Base-by-base conservation (phyloP, 768 basidiomycete genomes). In the Dacryopinax primogenitus region DNA sequence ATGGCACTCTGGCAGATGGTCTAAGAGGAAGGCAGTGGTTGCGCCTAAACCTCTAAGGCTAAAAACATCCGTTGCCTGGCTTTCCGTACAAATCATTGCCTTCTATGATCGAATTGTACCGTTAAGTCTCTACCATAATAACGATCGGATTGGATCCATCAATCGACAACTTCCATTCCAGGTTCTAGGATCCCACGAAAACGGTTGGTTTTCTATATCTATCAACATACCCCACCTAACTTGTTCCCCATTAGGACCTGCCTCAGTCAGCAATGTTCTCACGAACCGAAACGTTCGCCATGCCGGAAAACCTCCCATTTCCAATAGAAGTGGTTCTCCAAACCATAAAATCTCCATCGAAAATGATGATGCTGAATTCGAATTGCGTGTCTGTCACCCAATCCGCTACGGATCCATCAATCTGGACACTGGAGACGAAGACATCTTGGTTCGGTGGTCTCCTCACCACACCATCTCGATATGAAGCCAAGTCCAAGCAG, bases 401-500 rank as follows among this genome's bases (percentile, higher is more conserved):
- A 18, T 58, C 51, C 7, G 15, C 51, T 32, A 21, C 12, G 15
- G 51, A 58, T 32, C 51, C 51, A 18, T 58, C 51, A 30, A 32
- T 58, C 26, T 58, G 26, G 11, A 58, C 32, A 28, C 21, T 58
- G 30, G 51, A 58, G 18, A 58, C 51, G 3, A 23, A 58, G 51
- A 28, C 51, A 58, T 58, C 51, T 7, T 58, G 51, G 51, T 58
- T 58, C 21, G 51, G 51, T 9, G 51, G 51, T 30, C 51, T 58
- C 51, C 23, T 58, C 13, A 13, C 12, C 4, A 58, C 51, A 15
- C 51, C 51, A 6, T 58, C 51, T 30, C 51, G 51, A 58, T 58
- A 15, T 32, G 13, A 13, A 58, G 51, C 51, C 3, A 30, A 28
- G 13, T 26, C 51, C 51, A 3, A 58, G 51, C 23, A 28, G 30